Evolutionary conservation across 176 grass and related monocot species (phyloP).

Genomic region (Elymus sibiricus): DNA sequence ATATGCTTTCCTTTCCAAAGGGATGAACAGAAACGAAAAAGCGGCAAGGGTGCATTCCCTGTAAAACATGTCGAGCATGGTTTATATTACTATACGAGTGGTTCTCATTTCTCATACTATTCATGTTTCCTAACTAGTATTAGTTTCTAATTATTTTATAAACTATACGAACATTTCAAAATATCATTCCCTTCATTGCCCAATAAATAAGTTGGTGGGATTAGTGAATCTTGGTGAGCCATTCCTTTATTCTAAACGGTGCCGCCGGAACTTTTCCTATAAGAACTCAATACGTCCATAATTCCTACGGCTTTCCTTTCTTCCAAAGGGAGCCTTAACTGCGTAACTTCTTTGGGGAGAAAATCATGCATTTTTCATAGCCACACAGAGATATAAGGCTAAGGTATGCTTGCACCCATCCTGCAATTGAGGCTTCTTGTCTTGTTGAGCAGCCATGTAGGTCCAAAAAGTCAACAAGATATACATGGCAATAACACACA

Average conservation of each 20-base stretch:
- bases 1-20: constrained; percentile 5
- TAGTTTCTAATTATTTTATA: not conserved
- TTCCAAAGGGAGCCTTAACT: not conserved
- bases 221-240: not conserved
- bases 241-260: not conserved
- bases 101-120: not conserved
- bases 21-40: not conserved
- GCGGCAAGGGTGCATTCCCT: not conserved
- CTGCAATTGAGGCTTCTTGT: not conserved
- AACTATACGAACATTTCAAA: not conserved
- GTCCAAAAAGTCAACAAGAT: not conserved
- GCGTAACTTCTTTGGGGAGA: no score
- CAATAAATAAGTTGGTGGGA: not conserved
- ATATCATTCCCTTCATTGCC: not conserved
- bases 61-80: not conserved
- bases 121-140: not conserved
- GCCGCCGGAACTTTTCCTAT: not conserved
- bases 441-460: not conserved
- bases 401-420: not conserved
- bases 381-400: not conserved
- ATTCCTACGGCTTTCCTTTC: not conserved
- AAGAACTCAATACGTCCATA: not conserved
- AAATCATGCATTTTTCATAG: not conserved
- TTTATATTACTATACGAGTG: not conserved
- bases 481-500: not conserved